These are phyloP conservation scores for Backusella liffmaniae DNA, from an alignment of 192 early-diverging fungal genomes.

Conservation along the genomic window DNA sequence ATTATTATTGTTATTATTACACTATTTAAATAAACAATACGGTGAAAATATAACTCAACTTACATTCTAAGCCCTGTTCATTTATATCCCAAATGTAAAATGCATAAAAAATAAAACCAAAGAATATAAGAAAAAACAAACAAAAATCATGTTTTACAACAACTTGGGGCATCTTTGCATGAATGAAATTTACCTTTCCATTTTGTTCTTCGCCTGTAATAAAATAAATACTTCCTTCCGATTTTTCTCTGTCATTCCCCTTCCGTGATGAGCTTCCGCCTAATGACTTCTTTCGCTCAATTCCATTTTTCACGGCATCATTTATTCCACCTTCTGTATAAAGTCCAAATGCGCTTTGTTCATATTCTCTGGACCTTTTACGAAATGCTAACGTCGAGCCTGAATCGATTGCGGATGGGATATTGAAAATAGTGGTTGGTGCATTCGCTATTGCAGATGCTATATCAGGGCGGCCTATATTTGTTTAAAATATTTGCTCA, in stretches of 20 bases:
- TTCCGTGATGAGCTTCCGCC: neutral
- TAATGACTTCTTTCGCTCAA: conserved; percentile 3
- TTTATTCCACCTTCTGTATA: neutral
- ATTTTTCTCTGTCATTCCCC: conserved; percentile 1
- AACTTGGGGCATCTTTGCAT: too few species aligned
- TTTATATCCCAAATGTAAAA: neutral
- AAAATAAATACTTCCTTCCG: conserved; percentile 14
- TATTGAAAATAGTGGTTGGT: neutral
- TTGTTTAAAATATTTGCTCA: neutral
- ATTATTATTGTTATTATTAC: neutral
- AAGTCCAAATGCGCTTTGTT: neutral
- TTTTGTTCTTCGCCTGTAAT: neutral
- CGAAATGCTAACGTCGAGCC: neutral
- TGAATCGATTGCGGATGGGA: neutral
- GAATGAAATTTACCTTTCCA: conserved; percentile 6
- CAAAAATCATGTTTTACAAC: neutral
- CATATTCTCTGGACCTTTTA: conserved; percentile 24
- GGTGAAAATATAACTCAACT: neutral
- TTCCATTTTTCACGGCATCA: neutral
- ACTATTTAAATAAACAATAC: neutral
- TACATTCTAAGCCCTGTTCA: neutral
- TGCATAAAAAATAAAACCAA: neutral
- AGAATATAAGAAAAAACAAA: neutral
- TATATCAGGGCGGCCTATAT: conserved; percentile 24
- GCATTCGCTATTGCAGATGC: neutral